A percentile compares a stretch with the other conserved stretches of the same genome.
Conservation (phyloP, 1,284 basidiomycete genomes). For the Puccinia horiana region DNA sequence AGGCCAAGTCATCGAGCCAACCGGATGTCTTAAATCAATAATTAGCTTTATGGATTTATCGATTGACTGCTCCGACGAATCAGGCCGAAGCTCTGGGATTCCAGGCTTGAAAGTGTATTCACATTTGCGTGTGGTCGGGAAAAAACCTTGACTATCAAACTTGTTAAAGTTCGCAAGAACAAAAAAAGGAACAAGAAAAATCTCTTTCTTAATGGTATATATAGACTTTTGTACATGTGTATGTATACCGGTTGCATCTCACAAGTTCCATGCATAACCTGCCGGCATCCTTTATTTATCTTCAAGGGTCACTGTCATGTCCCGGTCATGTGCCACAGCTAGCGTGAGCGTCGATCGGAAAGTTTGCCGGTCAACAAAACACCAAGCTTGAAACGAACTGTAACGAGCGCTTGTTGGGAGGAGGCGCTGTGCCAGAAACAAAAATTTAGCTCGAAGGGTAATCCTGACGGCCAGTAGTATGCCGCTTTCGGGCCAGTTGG, state of each 20-base stretch:
- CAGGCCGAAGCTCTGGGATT: slow-evolving; percentile 10
- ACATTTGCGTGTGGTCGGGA: background rate
- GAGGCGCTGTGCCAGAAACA: background rate
- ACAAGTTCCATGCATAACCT: background rate
- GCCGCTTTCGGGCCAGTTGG: background rate
- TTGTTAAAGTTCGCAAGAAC: background rate
- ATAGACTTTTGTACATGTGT: background rate
- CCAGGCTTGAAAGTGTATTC: background rate
- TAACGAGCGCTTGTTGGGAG: background rate
- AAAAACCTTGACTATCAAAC: background rate
- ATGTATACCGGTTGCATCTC: background rate
- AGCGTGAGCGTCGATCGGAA: background rate
- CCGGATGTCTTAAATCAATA: slow-evolving; percentile 17
- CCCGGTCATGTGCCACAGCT: background rate
- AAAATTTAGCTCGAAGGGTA: background rate
- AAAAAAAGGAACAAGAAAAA: background rate
- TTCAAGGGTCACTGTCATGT: slow-evolving; percentile 15
- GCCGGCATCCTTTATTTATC: slow-evolving; percentile 3
- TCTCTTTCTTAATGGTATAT: background rate
- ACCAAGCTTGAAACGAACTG: background rate
- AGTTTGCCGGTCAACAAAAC: background rate
- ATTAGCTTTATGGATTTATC: slow-evolving; percentile 16
- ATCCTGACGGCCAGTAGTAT: too few species aligned
- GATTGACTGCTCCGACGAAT: slow-evolving; percentile 27
- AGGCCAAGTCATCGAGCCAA: slow-evolving; percentile 21